A percentile compares a stretch with the other conserved stretches of the same genome.
Evolutionary conservation across 805 yeast genomes (phyloP).

Genomic region (Diddensiella transvaalensis): DNA sequence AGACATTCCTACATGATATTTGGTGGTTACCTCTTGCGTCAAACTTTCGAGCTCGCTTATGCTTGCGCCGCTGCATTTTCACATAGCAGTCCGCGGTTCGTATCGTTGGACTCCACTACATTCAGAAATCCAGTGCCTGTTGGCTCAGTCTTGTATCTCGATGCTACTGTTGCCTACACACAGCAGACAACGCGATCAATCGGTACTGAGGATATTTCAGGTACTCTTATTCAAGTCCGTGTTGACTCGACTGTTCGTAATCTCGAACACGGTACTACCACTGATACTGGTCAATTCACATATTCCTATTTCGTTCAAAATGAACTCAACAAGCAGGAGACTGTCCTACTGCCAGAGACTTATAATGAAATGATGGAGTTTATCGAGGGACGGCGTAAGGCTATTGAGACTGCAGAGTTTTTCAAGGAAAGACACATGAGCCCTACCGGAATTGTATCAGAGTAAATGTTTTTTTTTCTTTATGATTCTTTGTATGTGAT

Average conservation of each 20-base stretch:
- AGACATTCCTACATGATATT: conserved; percentile 92
- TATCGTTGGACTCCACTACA: conserved; percentile 84
- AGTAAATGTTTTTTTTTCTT: conserved; percentile 10
- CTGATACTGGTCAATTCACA: conserved; percentile 81
- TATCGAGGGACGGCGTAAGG: conserved; percentile 87
- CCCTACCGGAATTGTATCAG: conserved; percentile 20
- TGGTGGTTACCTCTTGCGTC: conserved; percentile 91
- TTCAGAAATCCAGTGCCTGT: conserved; percentile 95
- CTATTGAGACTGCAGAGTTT: conserved; percentile 72
- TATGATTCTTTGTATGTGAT: too few relatives aligned
- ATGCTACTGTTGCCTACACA: conserved; percentile 81
- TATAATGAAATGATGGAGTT: conserved; percentile 91
- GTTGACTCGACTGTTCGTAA: conserved; percentile 78
- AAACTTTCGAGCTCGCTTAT: conserved; percentile 89
- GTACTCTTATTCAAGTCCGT: conserved; percentile 84
- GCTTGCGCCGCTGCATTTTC: conserved; percentile 89
- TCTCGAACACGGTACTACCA: conserved; percentile 56
- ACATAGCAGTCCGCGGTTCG: conserved; percentile 80
- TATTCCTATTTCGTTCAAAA: conserved; percentile 72
- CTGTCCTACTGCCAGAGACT: conserved; percentile 74
- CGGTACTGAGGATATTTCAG: conserved; percentile 34
- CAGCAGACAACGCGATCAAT: conserved; percentile 56
- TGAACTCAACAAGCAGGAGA: conserved; percentile 36
- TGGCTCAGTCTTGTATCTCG: conserved; percentile 81
- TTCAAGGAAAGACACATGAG: conserved; percentile 43